These are phyloP conservation scores for Pugionium cornutum DNA, from an alignment of 345 rosid genomes.

Conservation along the genomic window DNA sequence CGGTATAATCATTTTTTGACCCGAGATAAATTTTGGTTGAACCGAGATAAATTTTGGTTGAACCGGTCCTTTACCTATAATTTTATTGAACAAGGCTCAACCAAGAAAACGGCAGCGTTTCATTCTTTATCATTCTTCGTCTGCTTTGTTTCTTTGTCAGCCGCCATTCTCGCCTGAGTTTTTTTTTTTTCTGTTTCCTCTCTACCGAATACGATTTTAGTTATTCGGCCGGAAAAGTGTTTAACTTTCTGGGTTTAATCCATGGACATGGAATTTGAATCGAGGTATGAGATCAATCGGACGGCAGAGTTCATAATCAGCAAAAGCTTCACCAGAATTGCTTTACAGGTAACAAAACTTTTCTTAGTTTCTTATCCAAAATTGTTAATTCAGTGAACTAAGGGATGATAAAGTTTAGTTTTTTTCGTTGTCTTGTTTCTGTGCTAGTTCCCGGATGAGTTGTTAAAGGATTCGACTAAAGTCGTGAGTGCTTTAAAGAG, in stretches of 20 bases:
- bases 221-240: not conserved
- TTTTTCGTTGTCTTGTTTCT: slow-evolving; percentile 1
- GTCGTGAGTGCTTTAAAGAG: slow-evolving; percentile 53
- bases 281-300: slow-evolving; percentile 51
- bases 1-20: not conserved
- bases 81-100: not conserved
- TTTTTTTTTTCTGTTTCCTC: not conserved
- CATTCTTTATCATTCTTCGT: not conserved
- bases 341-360: slow-evolving; percentile 65
- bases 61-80: not conserved
- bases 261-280: slow-evolving; percentile 54
- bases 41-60: not conserved
- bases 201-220: not conserved
- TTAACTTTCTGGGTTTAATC: not conserved
- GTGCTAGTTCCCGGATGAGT: slow-evolving; percentile 80
- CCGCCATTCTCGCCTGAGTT: slow-evolving; percentile 27
- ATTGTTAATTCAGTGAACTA: not conserved
- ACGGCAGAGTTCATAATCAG: slow-evolving; percentile 65
- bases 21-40: not conserved
- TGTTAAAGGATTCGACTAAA: slow-evolving; percentile 63
- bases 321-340: slow-evolving; percentile 61
- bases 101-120: slow-evolving; percentile 7
- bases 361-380: not conserved
- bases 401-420: slow-evolving; percentile 13
- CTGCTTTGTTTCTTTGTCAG: not conserved